Conservation (phyloP, 1,284 basidiomycete genomes). For the Ceratobasidium sp. region DNA sequence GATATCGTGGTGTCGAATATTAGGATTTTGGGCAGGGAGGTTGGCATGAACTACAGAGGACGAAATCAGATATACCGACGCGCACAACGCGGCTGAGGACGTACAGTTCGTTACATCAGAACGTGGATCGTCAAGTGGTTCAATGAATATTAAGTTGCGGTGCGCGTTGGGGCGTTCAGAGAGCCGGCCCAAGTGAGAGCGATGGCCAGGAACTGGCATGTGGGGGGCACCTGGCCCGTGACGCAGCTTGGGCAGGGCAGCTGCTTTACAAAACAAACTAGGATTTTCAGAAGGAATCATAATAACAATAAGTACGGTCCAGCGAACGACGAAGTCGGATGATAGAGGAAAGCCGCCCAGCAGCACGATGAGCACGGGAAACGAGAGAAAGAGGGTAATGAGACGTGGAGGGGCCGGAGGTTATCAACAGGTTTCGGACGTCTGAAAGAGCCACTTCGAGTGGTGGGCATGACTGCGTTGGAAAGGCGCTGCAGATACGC, state of each 20-base stretch:
- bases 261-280: conserved; percentile 32
- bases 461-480: conserved; percentile 25
- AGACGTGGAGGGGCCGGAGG: conserved; percentile 4
- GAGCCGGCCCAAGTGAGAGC: conserved; percentile 31
- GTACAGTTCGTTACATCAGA: conserved; percentile 16
- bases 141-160: conserved; percentile 37
- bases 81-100: background rate
- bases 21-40: conserved; percentile 31
- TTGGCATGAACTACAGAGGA: conserved; percentile 46
- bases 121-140: conserved; percentile 24
- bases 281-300: conserved; percentile 43
- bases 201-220: conserved; percentile 38
- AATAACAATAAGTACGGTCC: conserved; percentile 19
- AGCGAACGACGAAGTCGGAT: conserved; percentile 37
- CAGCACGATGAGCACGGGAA: conserved; percentile 42
- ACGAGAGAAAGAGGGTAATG: conserved; percentile 33
- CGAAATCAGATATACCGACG: background rate
- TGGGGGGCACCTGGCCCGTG: conserved; percentile 43
- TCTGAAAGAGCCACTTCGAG: conserved; percentile 20
- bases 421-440: conserved; percentile 39
- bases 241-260: conserved; percentile 30
- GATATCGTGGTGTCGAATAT: conserved; percentile 1
- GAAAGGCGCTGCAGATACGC: conserved; percentile 16
- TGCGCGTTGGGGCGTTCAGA: conserved; percentile 36
- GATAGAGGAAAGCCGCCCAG: conserved; percentile 41